These are phyloP conservation scores for Xylariaceae sp. DNA, from an alignment of 2,329 filamentous ascomycete species.

Conservation along the genomic window DNA sequence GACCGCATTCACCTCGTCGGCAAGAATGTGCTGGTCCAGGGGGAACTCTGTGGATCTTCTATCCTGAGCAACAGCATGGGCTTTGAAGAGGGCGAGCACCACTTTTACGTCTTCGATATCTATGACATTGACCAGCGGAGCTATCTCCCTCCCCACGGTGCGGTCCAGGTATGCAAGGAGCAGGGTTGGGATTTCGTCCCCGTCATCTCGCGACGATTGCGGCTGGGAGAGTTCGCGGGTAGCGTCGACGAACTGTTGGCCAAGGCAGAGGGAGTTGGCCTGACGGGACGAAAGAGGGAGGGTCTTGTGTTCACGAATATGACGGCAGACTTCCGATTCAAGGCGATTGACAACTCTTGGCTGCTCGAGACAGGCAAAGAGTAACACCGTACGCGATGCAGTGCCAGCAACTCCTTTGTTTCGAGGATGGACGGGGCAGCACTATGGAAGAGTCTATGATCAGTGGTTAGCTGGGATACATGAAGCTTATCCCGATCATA, in stretches of 20 bases:
- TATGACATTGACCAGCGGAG: slow-evolving; percentile 13
- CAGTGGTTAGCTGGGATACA: too few relatives aligned
- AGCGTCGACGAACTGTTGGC: slow-evolving; percentile 18
- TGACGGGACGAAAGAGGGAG: slow-evolving; percentile 20
- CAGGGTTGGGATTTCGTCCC: slow-evolving; percentile 13
- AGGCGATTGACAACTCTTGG: slow-evolving; percentile 29
- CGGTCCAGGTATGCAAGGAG: slow-evolving; percentile 4
- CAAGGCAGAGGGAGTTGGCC: slow-evolving; percentile 23
- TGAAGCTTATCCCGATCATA: too few relatives aligned
- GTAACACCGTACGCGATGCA: too few relatives aligned
- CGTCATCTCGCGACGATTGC: slow-evolving; percentile 2
- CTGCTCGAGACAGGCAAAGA: slow-evolving; percentile 13
- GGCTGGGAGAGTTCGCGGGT: slow-evolving; percentile 8
- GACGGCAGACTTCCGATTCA: slow-evolving; percentile 19
- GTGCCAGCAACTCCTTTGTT: too few relatives aligned
- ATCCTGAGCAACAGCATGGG: slow-evolving; percentile 25
- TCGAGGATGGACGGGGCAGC: too few relatives aligned
- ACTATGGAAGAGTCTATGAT: too few relatives aligned
- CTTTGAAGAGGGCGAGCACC: slow-evolving; percentile 15
- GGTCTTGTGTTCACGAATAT: slow-evolving; percentile 25
- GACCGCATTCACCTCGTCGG: slow-evolving; percentile 1
- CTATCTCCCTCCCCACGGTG: slow-evolving; percentile 2
- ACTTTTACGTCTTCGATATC: slow-evolving; percentile 20
- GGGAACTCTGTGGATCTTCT: slow-evolving; percentile 24
- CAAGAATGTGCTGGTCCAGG: slow-evolving; percentile 24